These are phyloP conservation scores for Dendrocalamus latiflorus DNA, from an alignment of 202 grass and related monocot species.

Conservation along the genomic window DNA sequence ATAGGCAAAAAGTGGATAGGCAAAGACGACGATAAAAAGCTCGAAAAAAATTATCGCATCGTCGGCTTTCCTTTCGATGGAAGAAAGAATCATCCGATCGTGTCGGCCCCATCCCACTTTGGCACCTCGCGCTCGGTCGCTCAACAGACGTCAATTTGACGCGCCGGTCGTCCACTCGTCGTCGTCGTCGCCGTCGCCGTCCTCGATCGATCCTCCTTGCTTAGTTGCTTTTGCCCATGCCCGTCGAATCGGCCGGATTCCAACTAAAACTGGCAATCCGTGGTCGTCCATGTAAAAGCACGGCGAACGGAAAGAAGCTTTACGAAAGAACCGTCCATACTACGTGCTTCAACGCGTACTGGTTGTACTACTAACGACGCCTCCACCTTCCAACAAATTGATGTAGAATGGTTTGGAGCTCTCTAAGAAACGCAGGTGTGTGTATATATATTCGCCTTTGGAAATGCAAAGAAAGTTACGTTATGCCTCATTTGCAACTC, in stretches of 20 bases:
- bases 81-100: slow-evolving; percentile 11
- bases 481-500: too few relatives aligned
- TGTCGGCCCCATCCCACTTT: background rate
- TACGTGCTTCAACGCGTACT: background rate
- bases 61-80: background rate
- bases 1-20: too few relatives aligned
- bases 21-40: too few relatives aligned
- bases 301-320: background rate
- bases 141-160: background rate
- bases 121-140: too few relatives aligned
- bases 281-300: background rate
- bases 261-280: background rate
- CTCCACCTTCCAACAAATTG: background rate
- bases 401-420: background rate
- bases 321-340: background rate
- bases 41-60: too few relatives aligned
- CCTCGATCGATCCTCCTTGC: background rate
- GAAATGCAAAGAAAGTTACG: too few relatives aligned
- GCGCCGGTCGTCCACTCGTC: background rate
- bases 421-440: too few relatives aligned
- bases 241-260: background rate
- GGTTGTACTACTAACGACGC: background rate
- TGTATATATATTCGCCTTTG: too few relatives aligned
- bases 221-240: background rate
- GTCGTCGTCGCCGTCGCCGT: background rate